A percentile compares a stretch with the other conserved stretches of the same genome.
phyloP scores from a whole-genome alignment of 2,329 filamentous ascomycete species.

The Fusarium abutilonis region DNA sequence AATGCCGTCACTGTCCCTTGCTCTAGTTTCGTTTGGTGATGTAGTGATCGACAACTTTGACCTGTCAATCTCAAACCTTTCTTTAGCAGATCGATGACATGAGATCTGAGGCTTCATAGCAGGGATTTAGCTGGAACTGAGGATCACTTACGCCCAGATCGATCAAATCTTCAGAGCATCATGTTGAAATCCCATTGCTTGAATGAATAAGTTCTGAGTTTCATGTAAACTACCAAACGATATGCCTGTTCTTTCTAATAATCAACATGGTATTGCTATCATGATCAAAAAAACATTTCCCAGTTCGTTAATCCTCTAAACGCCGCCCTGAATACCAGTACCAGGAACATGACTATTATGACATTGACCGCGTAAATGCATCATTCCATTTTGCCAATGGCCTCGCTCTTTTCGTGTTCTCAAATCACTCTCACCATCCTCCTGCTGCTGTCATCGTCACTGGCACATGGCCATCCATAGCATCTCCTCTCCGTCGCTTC shows the following conservation, averaged over 20 bases:
- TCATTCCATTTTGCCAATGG: conserved; percentile 17
- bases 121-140: conserved; percentile 2
- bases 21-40: conserved; percentile 16
- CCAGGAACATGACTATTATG: conserved; percentile 27
- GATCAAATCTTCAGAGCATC: background rate
- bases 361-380: conserved; percentile 36
- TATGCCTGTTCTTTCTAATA: conserved; percentile 20
- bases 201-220: conserved; percentile 7
- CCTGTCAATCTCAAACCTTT: conserved; percentile 15
- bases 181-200: background rate
- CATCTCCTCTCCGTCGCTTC: conserved; percentile 52
- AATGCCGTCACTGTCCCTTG: conserved; percentile 28
- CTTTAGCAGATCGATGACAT: background rate
- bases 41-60: conserved; percentile 12
- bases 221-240: conserved; percentile 24
- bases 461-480: conserved; percentile 48
- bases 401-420: conserved; percentile 6
- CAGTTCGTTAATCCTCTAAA: conserved; percentile 4
- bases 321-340: conserved; percentile 24
- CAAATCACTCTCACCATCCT: conserved; percentile 43
- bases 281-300: conserved; percentile 19
- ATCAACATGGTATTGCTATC: conserved; percentile 33
- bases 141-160: background rate
- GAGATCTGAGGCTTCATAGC: conserved; percentile 7
- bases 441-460: conserved; percentile 45